Evolutionary conservation across 495 filamentous ascomycete species (phyloP), one percentile per base, ranked within the genome.

Genomic region (Melanomma pulvis-pyrius): DNA sequence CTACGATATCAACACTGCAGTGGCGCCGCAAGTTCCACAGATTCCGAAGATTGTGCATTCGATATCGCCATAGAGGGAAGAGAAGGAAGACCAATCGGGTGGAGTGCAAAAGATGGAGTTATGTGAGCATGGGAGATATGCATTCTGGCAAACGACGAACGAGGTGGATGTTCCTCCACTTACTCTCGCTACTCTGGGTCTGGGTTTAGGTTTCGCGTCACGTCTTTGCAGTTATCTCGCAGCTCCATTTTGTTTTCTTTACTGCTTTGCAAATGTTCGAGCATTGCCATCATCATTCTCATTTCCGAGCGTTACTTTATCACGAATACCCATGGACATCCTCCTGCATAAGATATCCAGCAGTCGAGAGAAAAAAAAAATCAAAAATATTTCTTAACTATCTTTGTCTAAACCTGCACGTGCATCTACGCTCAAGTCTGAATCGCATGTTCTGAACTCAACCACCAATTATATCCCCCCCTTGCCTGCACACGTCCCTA

Each of bases 41-140:
- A 49, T 67, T 6, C 63, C 63, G 30, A 67, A 54, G 50, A 67
- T 67, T 41, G 63, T 61, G 39, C 63, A 67, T 41, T 61, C 63
- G 47, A 44, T 32, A 7, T 67, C 63, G 26, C 24, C n/a, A 13
- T 64, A 63, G 34, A 47, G 7, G 21, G 3, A 21, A 24, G 25
- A 47, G 36, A 28, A 41, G 17, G 32, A 36, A 36, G 6, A 36
- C 32, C 6, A 6, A 36, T 36, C 13, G n/a, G 39, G 2, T 29
- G 50, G 30, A 32, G 25, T 1, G 21, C 25, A 29, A 6, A 7
- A 44, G 17, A 15, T 44, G 4, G 17, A 17, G 39, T 11, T 17
- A n/a, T 44, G 39, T 15, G 5, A 44, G 3, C 13, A 17, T 7
- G 39, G n/a, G 30, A 44, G 39, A 17, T 3, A 44, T 17, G 13